Base-by-base conservation (phyloP, 140 eudicot species). In the Cichorium intybus region DNA sequence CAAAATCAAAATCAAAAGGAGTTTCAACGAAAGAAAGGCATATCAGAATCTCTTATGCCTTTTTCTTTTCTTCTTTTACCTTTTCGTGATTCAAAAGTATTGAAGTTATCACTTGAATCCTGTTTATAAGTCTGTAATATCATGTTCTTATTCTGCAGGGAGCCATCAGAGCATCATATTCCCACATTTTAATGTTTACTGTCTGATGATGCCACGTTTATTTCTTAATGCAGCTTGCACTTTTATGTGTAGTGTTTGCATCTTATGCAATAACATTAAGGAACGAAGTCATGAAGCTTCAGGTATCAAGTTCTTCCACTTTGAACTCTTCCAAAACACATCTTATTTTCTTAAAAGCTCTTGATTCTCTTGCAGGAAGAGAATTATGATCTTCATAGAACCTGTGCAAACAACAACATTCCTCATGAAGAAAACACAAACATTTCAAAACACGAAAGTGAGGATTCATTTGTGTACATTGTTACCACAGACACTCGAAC, bases 361-460 rank as follows among this genome's bases (percentile, higher is more conserved):
- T 72, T 54, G 78, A 50, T 67, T 70, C 66, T 81, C 11, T 71
- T 81, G 85, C 97, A 93, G 99, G 90, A 80, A 82, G 82, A 73
- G 63, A 75, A 77, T 64, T 53, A 58, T 64, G 68, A 74, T 60
- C 86, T 85, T 59, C 75, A 33, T 57, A 75, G 58, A 76, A 33
- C 72, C 54, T 78, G 80, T 64, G 48, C 70, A 35, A 46, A 47
- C 33, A 79, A 64, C 27, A 79, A 71, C 73, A 55, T 35, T 50
- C 55, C 55, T 47, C 50, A 46, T 35, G 51, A 50, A 71, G 77
- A 79, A 28, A 53, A 4, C 60, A 16, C 22, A 29, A 82, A 65
- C 61, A 60, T 73, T 49, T 58, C 77, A 57, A 66, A 77, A 59
- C 60, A 37, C n/a, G 74, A 64, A 62, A 72, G 26, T 61, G 93